Base-by-base conservation (phyloP, 2,329 filamentous ascomycete species). In the Colletotrichum brevisporum region DNA sequence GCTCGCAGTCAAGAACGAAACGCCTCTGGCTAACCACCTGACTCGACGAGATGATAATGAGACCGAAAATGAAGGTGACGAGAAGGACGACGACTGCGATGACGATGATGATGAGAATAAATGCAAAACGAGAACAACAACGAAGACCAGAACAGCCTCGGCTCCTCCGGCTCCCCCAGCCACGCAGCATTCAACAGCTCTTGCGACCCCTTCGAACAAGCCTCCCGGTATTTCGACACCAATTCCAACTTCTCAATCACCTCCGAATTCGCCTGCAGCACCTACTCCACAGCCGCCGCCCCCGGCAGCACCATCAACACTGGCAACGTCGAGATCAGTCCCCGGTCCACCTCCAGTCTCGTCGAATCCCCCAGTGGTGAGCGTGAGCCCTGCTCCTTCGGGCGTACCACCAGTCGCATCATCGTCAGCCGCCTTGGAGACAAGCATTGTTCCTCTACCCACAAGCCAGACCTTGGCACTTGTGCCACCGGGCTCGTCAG, bases 11-110 rank as follows among this genome's bases (percentile, higher is more conserved):
- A 15, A 43, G 16, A n/a, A 43, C 6, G 41, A 59, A 10, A 13
- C 8, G n/a, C 26, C 43, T 16, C 1, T 12, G n/a, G 21, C 3
- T 6, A 3, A n/a, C 8, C 27, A 18, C 5, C 43, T 50, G n/a
- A n/a, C 24, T 15, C 12, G 21, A 31, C 52, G 61, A 1, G 13
- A 64, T 41, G 21, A 39, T 13, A 27, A 41, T 4, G 48, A 61
- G 13, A 13, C 31, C 15, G 21, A 45, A 21, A 31, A 45, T 6
- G 61, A 63, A 6, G 31, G 31, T 4, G 53, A 52, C 10, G 53
- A 64, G 16, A 36, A 58, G 5, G 54, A 64, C 2, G 24, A 64
- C n/a, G 62, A 64, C 4, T 59, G 62, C 4, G 62, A 64, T 13
- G 54, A 53, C 2, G 54, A 59, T 1, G 54, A 64, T 6, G 62